phyloP scores from a whole-genome alignment of 2,329 filamentous ascomycete genomes.

The Aspergillus tamarii region DNA sequence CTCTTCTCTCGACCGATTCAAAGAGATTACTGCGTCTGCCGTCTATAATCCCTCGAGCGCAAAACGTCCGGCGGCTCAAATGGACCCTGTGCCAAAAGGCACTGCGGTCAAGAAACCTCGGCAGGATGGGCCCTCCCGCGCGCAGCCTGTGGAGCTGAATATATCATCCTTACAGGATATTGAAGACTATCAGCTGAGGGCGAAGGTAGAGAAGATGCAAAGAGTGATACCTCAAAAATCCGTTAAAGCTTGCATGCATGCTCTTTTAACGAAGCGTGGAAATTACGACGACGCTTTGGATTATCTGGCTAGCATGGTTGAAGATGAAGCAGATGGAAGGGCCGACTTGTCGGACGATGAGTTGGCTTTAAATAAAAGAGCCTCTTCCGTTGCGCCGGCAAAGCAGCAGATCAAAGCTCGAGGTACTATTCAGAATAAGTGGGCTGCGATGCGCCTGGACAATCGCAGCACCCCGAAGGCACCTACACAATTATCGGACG shows the following conservation, averaged over 20 bases:
- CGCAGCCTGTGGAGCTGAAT: slow-evolving; percentile 43
- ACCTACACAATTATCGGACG: slow-evolving; percentile 22
- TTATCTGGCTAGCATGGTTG: slow-evolving; percentile 47
- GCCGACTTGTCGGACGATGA: slow-evolving; percentile 47
- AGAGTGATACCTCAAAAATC: slow-evolving; percentile 52
- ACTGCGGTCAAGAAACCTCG: slow-evolving; percentile 44
- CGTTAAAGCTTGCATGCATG: slow-evolving; percentile 53
- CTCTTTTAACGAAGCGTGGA: slow-evolving; percentile 54
- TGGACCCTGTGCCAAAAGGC: slow-evolving; percentile 45
- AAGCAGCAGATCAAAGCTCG: slow-evolving; percentile 60
- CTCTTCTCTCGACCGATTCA: slow-evolving; percentile 40
- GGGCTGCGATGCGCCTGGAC: slow-evolving; percentile 51
- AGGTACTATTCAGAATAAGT: slow-evolving; percentile 63
- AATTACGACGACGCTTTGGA: slow-evolving; percentile 60
- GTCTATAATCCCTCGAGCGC: slow-evolving; percentile 44
- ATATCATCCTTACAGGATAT: slow-evolving; percentile 56
- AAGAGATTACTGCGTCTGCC: slow-evolving; percentile 47
- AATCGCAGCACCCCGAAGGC: slow-evolving; percentile 18
- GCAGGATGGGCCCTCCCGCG: slow-evolving; percentile 50
- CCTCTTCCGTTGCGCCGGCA: slow-evolving; percentile 33
- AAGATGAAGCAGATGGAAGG: slow-evolving; percentile 24
- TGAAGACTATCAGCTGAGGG: slow-evolving; percentile 51
- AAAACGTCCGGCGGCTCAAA: slow-evolving; percentile 49
- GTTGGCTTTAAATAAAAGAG: slow-evolving; percentile 31
- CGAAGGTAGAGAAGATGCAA: slow-evolving; percentile 58